These are phyloP conservation scores for Sporobolomyces pararoseus DNA, from an alignment of 768 basidiomycete genomes.

Conservation along the genomic window DNA sequence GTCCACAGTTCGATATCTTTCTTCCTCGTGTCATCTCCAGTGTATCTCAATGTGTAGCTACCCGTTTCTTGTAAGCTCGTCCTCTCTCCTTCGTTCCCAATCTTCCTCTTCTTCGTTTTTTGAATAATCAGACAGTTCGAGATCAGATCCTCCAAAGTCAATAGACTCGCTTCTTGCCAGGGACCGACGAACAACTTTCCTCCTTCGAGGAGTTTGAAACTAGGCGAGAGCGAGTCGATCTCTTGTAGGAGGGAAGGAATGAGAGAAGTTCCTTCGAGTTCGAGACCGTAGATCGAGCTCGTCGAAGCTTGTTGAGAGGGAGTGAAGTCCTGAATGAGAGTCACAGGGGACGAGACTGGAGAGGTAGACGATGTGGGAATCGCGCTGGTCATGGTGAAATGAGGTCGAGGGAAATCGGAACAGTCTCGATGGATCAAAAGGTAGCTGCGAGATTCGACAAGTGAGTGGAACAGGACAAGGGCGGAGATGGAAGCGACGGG, in stretches of 20 bases:
- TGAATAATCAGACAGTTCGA: too few relatives aligned
- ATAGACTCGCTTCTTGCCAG: too few relatives aligned
- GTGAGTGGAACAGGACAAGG: constrained; percentile 4
- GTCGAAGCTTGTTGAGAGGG: neutral
- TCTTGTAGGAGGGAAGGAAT: neutral
- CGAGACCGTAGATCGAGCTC: neutral
- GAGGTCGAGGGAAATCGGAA: neutral
- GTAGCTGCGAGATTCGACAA: neutral
- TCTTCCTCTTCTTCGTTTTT: too few relatives aligned
- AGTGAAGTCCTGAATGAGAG: neutral
- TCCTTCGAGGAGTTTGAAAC: too few relatives aligned
- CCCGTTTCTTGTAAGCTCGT: too few relatives aligned
- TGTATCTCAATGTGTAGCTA: too few relatives aligned
- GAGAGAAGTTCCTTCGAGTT: neutral
- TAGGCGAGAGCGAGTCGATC: neutral
- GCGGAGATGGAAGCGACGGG: neutral
- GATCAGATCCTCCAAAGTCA: too few relatives aligned
- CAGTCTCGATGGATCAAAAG: neutral
- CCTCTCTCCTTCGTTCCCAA: too few relatives aligned
- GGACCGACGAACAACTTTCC: too few relatives aligned
- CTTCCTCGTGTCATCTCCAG: too few relatives aligned
- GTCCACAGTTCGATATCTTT: too few relatives aligned
- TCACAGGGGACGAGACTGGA: neutral
- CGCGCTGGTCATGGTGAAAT: neutral
- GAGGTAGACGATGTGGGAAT: neutral